Evolutionary conservation across 2,329 filamentous ascomycete species (phyloP), one percentile per base, ranked within the genome.

Genomic region (Fusarium kyushuense): DNA sequence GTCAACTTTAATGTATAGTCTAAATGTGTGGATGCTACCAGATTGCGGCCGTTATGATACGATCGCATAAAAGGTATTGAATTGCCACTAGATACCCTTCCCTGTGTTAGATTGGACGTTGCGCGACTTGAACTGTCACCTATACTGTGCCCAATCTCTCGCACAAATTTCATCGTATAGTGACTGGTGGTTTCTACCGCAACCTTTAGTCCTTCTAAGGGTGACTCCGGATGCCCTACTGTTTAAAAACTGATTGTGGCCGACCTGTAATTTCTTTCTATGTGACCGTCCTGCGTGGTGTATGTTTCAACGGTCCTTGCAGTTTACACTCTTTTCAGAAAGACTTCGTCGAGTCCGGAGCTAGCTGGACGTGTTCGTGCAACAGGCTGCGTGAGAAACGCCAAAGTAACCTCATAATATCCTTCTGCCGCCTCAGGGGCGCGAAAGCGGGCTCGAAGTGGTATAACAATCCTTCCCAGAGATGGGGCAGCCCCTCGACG

Each of bases 171-270:
- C 4, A 13, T 29, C 4, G 17, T 19, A 27, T 10, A 12, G 27
- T 14, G 0, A 29, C 14, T 27, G 17, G 11, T 45, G 25, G 12
- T 19, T 1, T 11, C 4, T 10, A 14, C 9, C 17, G 1, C 7
- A 23, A 17, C 6, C 13, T 43, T 17, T 19, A 43, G 41, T 41
- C 38, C 21, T 41, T 6, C 10, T 8, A 14, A 5, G 5, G 9
- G 10, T 4, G 21, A 17, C 16, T 17, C 21, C 25, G 7, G 21
- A 1, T 17, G 14, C 9, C 36, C 17, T 16, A 4, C 8, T 0
- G 23, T 9, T 41, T 5, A 25, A 1, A 10, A 25, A 17, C 9
- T 5, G 0, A 41, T 10, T 21, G 12, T 9, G n/a, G 10, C 5
- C 13, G 21, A n/a, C n/a, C 11, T 9, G 12, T 21, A 19, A 2